Evolutionary conservation across 257 asterid species (phyloP).

Genomic region (Craterostigma plantagineum): DNA sequence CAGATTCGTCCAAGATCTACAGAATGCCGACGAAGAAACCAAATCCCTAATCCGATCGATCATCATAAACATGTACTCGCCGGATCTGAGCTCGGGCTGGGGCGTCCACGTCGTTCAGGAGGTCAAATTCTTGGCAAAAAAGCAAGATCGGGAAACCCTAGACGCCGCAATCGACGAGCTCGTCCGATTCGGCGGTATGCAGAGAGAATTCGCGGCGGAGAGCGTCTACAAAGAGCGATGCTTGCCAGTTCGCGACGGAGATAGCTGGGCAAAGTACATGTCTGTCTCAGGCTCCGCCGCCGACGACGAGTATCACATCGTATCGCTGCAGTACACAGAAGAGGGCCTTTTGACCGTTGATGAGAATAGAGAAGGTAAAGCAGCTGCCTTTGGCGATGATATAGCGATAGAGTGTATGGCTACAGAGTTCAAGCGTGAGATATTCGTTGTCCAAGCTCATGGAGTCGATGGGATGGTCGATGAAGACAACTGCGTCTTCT

Average conservation of each 20-base stretch:
- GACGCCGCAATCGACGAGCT: slow-evolving; percentile 70
- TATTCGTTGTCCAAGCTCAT: slow-evolving; percentile 98
- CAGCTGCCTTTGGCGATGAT: slow-evolving; percentile 95
- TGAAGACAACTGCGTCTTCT: slow-evolving; percentile 84
- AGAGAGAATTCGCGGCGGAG: slow-evolving; percentile 79
- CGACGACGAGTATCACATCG: slow-evolving; percentile 80
- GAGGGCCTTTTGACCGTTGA: slow-evolving; percentile 76
- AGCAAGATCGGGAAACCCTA: slow-evolving; percentile 42
- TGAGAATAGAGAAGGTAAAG: slow-evolving; percentile 70
- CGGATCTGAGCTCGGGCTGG: slow-evolving; percentile 91
- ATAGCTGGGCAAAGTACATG: slow-evolving; percentile 96
- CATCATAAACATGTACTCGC: slow-evolving; percentile 67
- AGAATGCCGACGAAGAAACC: slow-evolving; percentile 38
- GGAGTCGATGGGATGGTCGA: slow-evolving; percentile 98
- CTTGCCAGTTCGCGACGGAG: slow-evolving; percentile 60
- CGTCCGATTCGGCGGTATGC: slow-evolving; percentile 57
- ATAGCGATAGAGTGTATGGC: slow-evolving; percentile 96
- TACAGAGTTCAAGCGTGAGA: slow-evolving; percentile 79
- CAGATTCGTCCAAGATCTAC: slow-evolving; percentile 64
- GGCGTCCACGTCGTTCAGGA: slow-evolving; percentile 95
- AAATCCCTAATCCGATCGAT: slow-evolving; percentile 34
- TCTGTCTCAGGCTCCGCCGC: slow-evolving; percentile 68
- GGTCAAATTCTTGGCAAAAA: slow-evolving; percentile 58
- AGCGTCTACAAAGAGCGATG: slow-evolving; percentile 89
- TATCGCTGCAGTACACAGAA: slow-evolving; percentile 78